phyloP scores from a whole-genome alignment of 768 basidiomycete genomes.

The Flagelloscypha sp. region DNA sequence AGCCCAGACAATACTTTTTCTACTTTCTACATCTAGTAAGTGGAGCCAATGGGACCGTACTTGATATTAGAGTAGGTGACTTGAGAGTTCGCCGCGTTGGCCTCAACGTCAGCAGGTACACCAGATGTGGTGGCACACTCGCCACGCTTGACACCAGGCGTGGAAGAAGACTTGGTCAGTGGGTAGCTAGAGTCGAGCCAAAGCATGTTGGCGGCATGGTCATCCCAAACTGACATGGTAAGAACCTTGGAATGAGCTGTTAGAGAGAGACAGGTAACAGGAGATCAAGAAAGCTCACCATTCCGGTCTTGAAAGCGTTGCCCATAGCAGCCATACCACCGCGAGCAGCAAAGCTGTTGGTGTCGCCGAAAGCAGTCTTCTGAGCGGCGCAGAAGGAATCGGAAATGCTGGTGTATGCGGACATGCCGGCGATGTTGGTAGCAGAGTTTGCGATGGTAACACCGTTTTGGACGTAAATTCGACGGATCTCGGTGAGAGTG shows the following conservation, averaged over 20 bases:
- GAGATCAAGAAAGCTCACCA: constrained; percentile 25
- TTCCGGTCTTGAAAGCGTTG: constrained; percentile 29
- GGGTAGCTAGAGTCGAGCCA: constrained; percentile 30
- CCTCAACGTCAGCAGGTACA: constrained; percentile 27
- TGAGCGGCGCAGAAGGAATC: constrained; percentile 28
- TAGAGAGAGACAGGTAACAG: no score
- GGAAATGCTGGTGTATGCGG: constrained; percentile 27
- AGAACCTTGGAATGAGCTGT: no score
- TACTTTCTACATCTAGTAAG: no score
- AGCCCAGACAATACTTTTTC: no score
- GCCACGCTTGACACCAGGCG: constrained; percentile 28
- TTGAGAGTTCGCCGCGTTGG: constrained; percentile 17
- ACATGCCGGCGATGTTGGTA: constrained; percentile 26
- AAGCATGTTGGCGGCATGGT: constrained; percentile 28
- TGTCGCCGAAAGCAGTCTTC: constrained; percentile 26
- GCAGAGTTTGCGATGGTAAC: constrained; percentile 26
- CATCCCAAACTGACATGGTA: constrained; percentile 27
- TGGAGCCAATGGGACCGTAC: constrained; percentile 30
- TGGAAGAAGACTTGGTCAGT: constrained; percentile 10
- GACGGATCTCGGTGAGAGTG: constrained; percentile 28
- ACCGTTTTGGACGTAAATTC: constrained; percentile 29
- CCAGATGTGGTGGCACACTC: constrained; percentile 32
- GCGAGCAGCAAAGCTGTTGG: constrained; percentile 20
- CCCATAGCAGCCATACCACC: constrained; percentile 25
- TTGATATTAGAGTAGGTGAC: constrained; percentile 37